Conservation (phyloP, 192 early-diverging fungal genomes). For the Coemansia sp. region DNA sequence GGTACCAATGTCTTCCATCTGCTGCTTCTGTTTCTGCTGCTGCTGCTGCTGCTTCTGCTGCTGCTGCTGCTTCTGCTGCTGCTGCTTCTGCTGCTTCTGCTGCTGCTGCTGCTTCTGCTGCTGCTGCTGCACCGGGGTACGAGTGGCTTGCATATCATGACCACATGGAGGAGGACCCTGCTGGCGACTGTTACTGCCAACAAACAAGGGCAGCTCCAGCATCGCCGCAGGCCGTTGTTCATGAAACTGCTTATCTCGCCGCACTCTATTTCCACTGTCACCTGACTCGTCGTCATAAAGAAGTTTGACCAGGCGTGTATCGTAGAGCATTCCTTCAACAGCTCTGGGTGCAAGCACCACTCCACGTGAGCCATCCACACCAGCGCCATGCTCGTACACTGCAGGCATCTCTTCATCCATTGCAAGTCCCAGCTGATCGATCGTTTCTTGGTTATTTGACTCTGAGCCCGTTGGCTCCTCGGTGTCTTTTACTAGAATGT, state of each 20-base stretch:
- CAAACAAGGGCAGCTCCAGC: conserved; percentile 19
- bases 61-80: not conserved
- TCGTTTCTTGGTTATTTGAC: conserved; percentile 13
- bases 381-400: conserved; percentile 39
- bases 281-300: conserved; percentile 9
- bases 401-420: conserved; percentile 43
- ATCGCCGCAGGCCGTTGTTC: not conserved
- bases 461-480: conserved; percentile 4
- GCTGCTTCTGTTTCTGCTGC: not conserved
- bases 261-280: not conserved
- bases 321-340: conserved; percentile 42
- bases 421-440: conserved; percentile 28
- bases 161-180: not conserved
- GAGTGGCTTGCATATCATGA: not conserved
- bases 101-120: not conserved
- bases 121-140: not conserved
- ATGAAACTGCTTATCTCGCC: not conserved
- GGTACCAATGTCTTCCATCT: not conserved
- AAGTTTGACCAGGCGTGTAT: conserved; percentile 23
- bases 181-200: not conserved
- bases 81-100: not conserved
- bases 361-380: conserved; percentile 43
- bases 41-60: not conserved
- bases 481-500: not conserved
- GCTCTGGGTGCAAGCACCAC: conserved; percentile 43